Evolutionary conservation across 257 asterid genomes (phyloP), one percentile per base, ranked within the genome.

Genomic region (Ballota nigra): DNA sequence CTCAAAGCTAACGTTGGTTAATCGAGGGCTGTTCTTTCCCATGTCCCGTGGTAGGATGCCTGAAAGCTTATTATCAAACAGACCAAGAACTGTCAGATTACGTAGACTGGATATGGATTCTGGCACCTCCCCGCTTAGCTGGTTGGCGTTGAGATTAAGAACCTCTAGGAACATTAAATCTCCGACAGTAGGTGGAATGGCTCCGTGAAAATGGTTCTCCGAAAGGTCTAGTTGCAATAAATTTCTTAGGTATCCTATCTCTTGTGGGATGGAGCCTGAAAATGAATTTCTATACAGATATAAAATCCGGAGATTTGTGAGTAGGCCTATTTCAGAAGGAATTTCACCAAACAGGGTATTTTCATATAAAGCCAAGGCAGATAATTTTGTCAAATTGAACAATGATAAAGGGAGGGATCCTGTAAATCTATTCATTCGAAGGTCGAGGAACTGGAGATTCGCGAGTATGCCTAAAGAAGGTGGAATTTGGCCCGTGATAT

Each of bases 381-480:
- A 47, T 16, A 47, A n/a, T 4, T 77, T 72, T 45, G 19, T 55
- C 23, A 92, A 71, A 75, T 84, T 75, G 57, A 96, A 84, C 26
- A 91, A 38, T 43, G 97, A 84, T 70, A 22, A 19, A 73, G 97
- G 97, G 87, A 94, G 72, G 33, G 84, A 43, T 11, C 96, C 97
- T 3, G 84, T 64, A 5, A 55, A 23, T 15, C 5, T 0, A 23
- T 22, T 55, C 8, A 8, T 3, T 9, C 33, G 29, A 55, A 55
- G 61, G 11, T 23, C 33, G 3, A 55, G 61, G n/a, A n/a, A 9
- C 3, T 52, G 11, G 12, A 55, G 61, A 23, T 55, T 55, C 4
- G 6, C 4, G 33, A 85, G 66, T 12, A 23, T 28, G 29, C 88
- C 61, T 55, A 23, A 55, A 23, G 33, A 55, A 55, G 29, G 61